Conservation (phyloP, 202 grass and related monocot species). For the Zizania palustris region DNA sequence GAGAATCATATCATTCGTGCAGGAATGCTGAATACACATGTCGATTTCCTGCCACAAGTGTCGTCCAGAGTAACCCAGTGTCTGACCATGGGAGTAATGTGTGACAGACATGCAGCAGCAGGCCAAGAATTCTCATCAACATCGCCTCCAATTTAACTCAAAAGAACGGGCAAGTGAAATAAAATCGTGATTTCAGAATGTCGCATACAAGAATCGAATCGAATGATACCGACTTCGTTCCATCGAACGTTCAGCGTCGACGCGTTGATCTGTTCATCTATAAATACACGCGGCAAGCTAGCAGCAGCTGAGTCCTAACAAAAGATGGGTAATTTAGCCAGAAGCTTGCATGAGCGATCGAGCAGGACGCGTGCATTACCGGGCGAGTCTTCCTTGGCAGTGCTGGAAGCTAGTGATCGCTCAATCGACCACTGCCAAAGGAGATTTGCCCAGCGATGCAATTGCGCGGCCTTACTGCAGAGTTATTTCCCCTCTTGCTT, state of each 20-base stretch:
- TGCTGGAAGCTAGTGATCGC: background rate
- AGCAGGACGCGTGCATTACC: constrained; percentile 42
- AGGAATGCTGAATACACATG: background rate
- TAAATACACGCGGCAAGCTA: constrained; percentile 35
- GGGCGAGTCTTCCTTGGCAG: constrained; percentile 59
- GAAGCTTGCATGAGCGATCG: background rate
- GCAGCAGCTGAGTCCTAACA: background rate
- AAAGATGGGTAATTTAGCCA: background rate
- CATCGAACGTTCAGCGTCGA: too few species aligned
- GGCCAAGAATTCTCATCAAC: too few species aligned
- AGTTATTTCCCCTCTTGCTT: background rate
- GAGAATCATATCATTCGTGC: background rate
- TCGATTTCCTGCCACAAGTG: background rate
- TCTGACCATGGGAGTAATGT: too few species aligned
- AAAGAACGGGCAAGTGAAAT: too few species aligned
- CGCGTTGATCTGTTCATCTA: background rate
- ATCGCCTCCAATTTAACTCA: too few species aligned
- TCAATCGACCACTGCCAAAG: constrained; percentile 49
- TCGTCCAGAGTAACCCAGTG: too few species aligned
- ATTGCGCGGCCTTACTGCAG: background rate
- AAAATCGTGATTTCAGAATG: too few species aligned
- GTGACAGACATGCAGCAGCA: too few species aligned
- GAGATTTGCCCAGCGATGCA: constrained; percentile 71
- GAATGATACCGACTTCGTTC: too few species aligned
- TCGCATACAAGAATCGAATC: too few species aligned